Evolutionary conservation across 257 asterid genomes (phyloP), one percentile per base, ranked within the genome.

Genomic region (Salvia miltiorrhiza): DNA sequence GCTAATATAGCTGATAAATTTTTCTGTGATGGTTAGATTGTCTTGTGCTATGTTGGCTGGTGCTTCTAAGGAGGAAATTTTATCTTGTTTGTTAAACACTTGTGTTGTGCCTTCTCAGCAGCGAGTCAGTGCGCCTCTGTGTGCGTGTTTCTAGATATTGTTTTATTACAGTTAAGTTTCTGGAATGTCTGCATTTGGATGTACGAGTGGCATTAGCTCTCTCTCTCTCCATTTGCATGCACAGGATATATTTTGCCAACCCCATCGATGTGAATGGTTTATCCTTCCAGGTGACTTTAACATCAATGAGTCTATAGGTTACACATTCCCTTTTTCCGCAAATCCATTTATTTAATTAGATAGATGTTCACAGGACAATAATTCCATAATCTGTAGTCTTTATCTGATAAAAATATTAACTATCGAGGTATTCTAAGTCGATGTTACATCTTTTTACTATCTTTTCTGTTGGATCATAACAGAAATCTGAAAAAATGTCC

Each of bases 71-170:
- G 16, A 53, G 24, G 24, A n/a, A 9, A 50, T 11, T 21, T 9
- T 45, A 11, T 32, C 23, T 63, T 63, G 39, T 53, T 52, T 47
- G 26, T 63, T 9, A 37, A 23, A 50, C 3, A n/a, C n/a, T n/a
- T n/a, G 4, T 52, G n/a, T 9, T 13, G 26, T 37, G 58, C 52
- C 45, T 17, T 53, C 32, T 12, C 35, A 2, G 30, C 52, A 5
- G 19, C 37, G 17, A 24, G 16, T 40, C 65, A 43, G 16, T 44
- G 43, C 2, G 48, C 44, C 56, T 43, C 41, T 9, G 1, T 64
- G 14, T 65, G 44, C 21, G 60, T 65, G 48, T 71, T 23, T 49
- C 56, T 63, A 53, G 77, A 53, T 49, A 62, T 49, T 21, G 54
- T 62, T 71, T 24, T 19, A 30, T 50, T 37, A 7, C 39, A 21